phyloP scores from a whole-genome alignment of 2,329 filamentous ascomycete genomes.

The Sporothrix pallida region DNA sequence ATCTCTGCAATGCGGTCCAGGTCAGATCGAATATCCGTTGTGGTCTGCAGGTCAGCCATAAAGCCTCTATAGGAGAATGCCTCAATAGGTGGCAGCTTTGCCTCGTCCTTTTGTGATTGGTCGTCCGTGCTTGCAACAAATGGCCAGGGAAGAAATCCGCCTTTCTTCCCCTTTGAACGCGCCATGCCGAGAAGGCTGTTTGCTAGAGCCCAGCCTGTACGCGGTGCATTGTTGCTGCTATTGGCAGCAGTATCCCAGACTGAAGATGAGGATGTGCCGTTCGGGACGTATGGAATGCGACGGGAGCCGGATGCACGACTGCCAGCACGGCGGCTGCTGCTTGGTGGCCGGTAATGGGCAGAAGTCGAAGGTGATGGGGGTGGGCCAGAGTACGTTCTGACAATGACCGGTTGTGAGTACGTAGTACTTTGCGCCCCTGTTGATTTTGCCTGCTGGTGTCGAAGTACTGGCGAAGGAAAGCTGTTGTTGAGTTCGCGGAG shows the following conservation, averaged over 20 bases:
- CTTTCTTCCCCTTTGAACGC: conserved; percentile 51
- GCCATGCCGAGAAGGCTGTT: conserved; percentile 48
- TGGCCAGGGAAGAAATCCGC: conserved; percentile 43
- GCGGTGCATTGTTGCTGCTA: conserved; percentile 34
- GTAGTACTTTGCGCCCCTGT: conserved; percentile 62
- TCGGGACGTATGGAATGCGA: conserved; percentile 43
- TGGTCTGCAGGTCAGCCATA: conserved; percentile 52
- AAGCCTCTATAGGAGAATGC: conserved; percentile 70
- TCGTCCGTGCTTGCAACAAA: conserved; percentile 39
- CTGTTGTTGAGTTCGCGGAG: conserved; percentile 64
- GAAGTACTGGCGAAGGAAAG: conserved; percentile 55
- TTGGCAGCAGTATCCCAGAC: conserved; percentile 14
- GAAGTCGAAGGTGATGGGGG: conserved; percentile 41
- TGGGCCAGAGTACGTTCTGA: conserved; percentile 65
- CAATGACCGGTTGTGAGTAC: conserved; percentile 69
- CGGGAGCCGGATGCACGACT: conserved; percentile 41
- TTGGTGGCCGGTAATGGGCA: conserved; percentile 40
- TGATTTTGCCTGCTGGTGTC: conserved; percentile 62
- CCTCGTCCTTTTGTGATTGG: conserved; percentile 38
- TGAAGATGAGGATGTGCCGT: conserved; percentile 37
- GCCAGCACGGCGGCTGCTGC: conserved; percentile 43
- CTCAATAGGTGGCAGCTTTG: conserved; percentile 64
- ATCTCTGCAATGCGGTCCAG: conserved; percentile 71
- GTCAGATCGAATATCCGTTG: conserved; percentile 60
- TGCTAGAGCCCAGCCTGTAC: conserved; percentile 25